Base-by-base conservation (phyloP, 768 basidiomycete species). In the Mycena albidolilacea region DNA sequence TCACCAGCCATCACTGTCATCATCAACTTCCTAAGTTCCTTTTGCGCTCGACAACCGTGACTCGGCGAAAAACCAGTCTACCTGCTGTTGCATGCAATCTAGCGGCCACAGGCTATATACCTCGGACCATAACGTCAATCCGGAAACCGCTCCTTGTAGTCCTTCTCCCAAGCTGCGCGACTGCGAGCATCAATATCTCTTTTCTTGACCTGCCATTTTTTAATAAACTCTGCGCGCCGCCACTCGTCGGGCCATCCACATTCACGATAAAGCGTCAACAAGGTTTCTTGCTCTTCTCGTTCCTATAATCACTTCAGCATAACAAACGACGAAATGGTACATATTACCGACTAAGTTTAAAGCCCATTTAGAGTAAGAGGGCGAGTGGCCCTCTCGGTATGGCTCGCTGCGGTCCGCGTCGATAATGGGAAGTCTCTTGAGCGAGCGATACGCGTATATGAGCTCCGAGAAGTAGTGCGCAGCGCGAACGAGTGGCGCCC, bases 211-310 rank as follows among this genome's bases (percentile, higher is more conserved):
- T 41, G 17, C 71, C 67, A 67, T 30, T 73, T 61, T 11, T 15
- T 10, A 35, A 68, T 0, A 39, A 73, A 73, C 38, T 68, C 67
- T 10, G 61, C 62, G 0, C 71, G 62, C 10, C 62, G 67, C 71
- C 71, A 73, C 14, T 59, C 9, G n/a, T 73, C 11, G 12, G 66
- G 66, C 71, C 71, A 72, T 23, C 71, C 67, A 54, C 61, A 72
- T 23, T 68, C 67, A 4, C 38, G 50, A 44, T 68, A 68, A 1
- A 72, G 46, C 5, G 41, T 7, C 5, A 72, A 2, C 37, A 69
- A 23, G 3, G 54, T 60, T 4, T 62, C 2, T 11, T 21, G 44
- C 10, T 37, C 15, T 52, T 69, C 55, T 21, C 21, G 14, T 15
- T 46, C 38, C 67, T 69, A 39, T 5, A 38, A 57, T n/a, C 7